Percentiles rank a stretch among this genome's conserved stretches.
These are phyloP conservation scores for Neofusicoccum laricinum DNA, from an alignment of 2,329 filamentous ascomycete genomes.

Conservation along the genomic window DNA sequence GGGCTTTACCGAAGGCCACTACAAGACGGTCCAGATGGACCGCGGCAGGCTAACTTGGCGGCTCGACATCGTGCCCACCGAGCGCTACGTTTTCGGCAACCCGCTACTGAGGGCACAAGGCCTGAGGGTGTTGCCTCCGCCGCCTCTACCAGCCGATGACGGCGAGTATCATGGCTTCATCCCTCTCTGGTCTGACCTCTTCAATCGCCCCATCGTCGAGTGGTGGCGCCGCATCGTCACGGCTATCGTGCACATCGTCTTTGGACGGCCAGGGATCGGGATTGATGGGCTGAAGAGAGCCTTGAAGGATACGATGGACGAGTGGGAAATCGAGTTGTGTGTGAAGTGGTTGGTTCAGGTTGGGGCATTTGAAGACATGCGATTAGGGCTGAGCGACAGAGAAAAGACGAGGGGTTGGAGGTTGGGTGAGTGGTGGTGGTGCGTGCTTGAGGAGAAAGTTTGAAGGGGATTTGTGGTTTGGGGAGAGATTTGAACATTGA, in stretches of 20 bases:
- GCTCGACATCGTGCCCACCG: constrained; percentile 58
- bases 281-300: constrained; percentile 28
- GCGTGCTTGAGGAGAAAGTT: neutral
- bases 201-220: constrained; percentile 54
- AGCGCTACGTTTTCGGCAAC: constrained; percentile 56
- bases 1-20: constrained; percentile 68
- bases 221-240: constrained; percentile 65
- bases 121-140: too few species aligned
- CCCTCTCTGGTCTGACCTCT: constrained; percentile 72
- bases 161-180: constrained; percentile 46
- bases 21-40: constrained; percentile 67
- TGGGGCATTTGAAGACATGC: constrained; percentile 32
- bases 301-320: constrained; percentile 27
- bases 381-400: constrained; percentile 40
- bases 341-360: constrained; percentile 20
- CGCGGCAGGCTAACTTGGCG: constrained; percentile 65
- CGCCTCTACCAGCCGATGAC: constrained; percentile 26
- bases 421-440: constrained; percentile 17
- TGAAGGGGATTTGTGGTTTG: neutral
- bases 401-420: constrained; percentile 23
- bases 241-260: constrained; percentile 60
- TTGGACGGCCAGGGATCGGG: constrained; percentile 55
- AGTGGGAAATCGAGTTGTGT: constrained; percentile 17
- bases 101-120: constrained; percentile 42
- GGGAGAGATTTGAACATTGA: neutral